Base-by-base conservation (phyloP, 345 rosid species). In the Pelargonium nanum region DNA sequence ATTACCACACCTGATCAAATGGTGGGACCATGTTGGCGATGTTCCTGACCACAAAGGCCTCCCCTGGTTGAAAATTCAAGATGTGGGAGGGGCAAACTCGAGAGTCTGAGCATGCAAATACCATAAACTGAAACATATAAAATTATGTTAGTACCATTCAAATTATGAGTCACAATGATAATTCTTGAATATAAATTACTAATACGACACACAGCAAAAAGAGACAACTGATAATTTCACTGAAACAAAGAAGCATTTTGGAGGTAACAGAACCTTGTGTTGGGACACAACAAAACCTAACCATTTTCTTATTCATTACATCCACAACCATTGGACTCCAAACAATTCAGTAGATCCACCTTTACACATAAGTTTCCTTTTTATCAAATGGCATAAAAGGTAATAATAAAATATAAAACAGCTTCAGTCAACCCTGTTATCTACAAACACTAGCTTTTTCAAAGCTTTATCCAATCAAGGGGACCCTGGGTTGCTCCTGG, bases 81-180 rank as follows among this genome's bases (percentile, higher is more conserved):
- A 87, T 58, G 22, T 93, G 96, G 16, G 97, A 90, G 1, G 99
- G 99, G 72, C 96, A 86, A 25, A 93, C 97, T 56, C 99, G 75
- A 13, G 97, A 93, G 74, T 93, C 99, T 54, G 99, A 87, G 87
- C 97, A 93, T n/a, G 99, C 99, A 67, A 93, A 89, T 48, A 93
- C 95, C 83, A 93, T 0, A 80, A 84, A 93, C 99, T 89, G 84
- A n/a, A n/a, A n/a, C 81, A 74, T 13, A 40, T 40, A 10, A 6
- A 10, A 40, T 40, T 40, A 40, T 10, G 6, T 30, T 30, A 30
- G 40, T 30, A 30, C 40, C 6, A 30, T 30, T 30, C 6, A 30
- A 30, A 5, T 6, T 12, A 30, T 30, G 40, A 6, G 2, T 6
- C 48, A 40, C 48, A 40, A 40, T 40, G 15, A 40, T 6, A 12